Evolutionary conservation across 371 early-diverging fungal species (phyloP).

Genomic region (Mucor racemosus): DNA sequence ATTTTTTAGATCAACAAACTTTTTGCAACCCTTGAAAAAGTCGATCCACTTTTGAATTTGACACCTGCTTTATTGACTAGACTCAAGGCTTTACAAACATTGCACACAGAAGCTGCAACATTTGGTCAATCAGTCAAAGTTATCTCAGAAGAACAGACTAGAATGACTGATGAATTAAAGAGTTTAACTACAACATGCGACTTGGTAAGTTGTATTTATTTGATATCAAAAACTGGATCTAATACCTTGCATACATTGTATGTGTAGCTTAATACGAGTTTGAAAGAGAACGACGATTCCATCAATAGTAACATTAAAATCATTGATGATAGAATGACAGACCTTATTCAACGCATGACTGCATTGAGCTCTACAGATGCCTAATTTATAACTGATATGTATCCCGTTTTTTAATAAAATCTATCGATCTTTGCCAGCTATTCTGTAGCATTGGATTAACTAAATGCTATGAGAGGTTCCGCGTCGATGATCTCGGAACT

Average conservation of each 20-base stretch:
- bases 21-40: constrained; percentile 71
- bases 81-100: constrained; percentile 75
- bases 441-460: too few relatives aligned
- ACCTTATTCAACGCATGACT: constrained; percentile 64
- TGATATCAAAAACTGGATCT: neutral
- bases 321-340: constrained; percentile 69
- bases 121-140: constrained; percentile 77
- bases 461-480: too few relatives aligned
- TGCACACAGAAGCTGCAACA: constrained; percentile 85
- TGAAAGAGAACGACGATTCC: constrained; percentile 68
- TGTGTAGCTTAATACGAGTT: constrained; percentile 61
- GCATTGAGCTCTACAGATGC: constrained; percentile 23
- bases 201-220: constrained; percentile 32
- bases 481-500: too few relatives aligned
- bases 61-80: constrained; percentile 84
- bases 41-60: constrained; percentile 80
- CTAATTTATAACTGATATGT: neutral
- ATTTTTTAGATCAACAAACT: constrained; percentile 67
- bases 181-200: constrained; percentile 65
- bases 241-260: neutral
- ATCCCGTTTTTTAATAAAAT: neutral
- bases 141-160: constrained; percentile 75
- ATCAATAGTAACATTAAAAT: constrained; percentile 72
- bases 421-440: too few relatives aligned
- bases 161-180: constrained; percentile 71